These are phyloP conservation scores for Sisymbrium irio DNA, from an alignment of 345 rosid genomes.

Conservation along the genomic window DNA sequence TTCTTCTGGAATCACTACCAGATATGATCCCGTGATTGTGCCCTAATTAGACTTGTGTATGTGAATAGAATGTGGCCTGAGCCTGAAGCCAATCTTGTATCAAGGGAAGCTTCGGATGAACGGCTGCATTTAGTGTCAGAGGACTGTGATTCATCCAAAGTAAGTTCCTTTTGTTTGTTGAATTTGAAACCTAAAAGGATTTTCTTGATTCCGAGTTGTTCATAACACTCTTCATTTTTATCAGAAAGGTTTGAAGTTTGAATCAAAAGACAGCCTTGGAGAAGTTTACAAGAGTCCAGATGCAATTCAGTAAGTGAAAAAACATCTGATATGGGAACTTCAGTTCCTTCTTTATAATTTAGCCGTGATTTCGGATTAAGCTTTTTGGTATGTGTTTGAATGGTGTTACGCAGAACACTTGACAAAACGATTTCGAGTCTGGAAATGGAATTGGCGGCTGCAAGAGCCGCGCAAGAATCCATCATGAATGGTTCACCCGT, in stretches of 20 bases:
- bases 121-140: constrained; percentile 57
- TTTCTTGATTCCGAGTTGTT: background rate
- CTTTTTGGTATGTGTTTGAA: constrained; percentile 10
- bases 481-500: constrained; percentile 74
- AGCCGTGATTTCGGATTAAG: background rate
- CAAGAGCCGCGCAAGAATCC: constrained; percentile 83
- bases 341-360: background rate
- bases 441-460: constrained; percentile 86
- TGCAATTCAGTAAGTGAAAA: constrained; percentile 62
- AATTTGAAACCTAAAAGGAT: background rate
- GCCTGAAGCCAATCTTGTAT: constrained; percentile 60
- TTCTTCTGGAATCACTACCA: background rate
- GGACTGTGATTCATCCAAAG: constrained; percentile 66
- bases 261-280: constrained; percentile 52
- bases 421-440: constrained; percentile 77
- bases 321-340: background rate
- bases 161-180: constrained; percentile 34
- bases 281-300: constrained; percentile 75
- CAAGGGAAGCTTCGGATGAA: constrained; percentile 50
- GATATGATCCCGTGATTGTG: background rate
- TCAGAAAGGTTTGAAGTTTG: constrained; percentile 55
- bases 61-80: constrained; percentile 72
- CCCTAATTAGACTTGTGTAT: constrained; percentile 9
- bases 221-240: constrained; percentile 5
- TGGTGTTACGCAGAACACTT: constrained; percentile 49